Evolutionary conservation across 352 stramenopile genomes (phyloP).

Genomic region (Globisporangium mamillatum): DNA sequence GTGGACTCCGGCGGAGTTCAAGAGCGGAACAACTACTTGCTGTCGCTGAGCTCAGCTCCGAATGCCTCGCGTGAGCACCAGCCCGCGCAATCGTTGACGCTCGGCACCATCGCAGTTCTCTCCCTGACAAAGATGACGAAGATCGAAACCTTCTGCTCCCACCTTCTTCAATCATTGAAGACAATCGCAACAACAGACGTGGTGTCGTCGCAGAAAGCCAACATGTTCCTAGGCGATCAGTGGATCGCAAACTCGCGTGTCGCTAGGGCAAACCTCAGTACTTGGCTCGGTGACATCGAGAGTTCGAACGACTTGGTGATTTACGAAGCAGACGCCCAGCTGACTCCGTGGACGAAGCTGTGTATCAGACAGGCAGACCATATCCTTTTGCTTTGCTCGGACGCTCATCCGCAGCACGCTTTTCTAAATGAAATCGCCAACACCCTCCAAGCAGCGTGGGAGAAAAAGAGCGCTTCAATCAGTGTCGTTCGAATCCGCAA

Average conservation of each 20-base stretch:
- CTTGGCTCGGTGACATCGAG: constrained; percentile 83
- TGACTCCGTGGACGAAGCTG: constrained; percentile 79
- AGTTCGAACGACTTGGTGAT: constrained; percentile 75
- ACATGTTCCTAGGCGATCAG: constrained; percentile 54
- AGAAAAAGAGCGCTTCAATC: constrained; percentile 67
- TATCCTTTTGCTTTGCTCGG: constrained; percentile 78
- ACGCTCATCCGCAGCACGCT: constrained; percentile 57
- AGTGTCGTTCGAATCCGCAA: constrained; percentile 79
- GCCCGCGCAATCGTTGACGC: constrained; percentile 30
- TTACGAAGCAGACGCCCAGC: constrained; percentile 69
- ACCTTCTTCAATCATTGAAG: constrained; percentile 59
- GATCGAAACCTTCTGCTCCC: constrained; percentile 71
- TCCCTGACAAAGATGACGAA: constrained; percentile 73
- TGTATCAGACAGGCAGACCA: constrained; percentile 85
- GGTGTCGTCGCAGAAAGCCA: constrained; percentile 73
- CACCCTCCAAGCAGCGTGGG: constrained; percentile 67
- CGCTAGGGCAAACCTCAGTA: constrained; percentile 58
- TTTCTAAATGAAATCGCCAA: constrained; percentile 72
- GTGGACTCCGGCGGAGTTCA: constrained; percentile 36
- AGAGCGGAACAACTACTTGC: constrained; percentile 40
- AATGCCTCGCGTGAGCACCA: constrained; percentile 22
- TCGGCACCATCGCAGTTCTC: constrained; percentile 76
- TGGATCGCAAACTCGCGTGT: constrained; percentile 74
- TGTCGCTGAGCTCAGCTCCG: constrained; percentile 48
- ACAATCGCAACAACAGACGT: constrained; percentile 63